phyloP scores from a whole-genome alignment of 331 rosid genomes.

The Erythrophleum ivorense region DNA sequence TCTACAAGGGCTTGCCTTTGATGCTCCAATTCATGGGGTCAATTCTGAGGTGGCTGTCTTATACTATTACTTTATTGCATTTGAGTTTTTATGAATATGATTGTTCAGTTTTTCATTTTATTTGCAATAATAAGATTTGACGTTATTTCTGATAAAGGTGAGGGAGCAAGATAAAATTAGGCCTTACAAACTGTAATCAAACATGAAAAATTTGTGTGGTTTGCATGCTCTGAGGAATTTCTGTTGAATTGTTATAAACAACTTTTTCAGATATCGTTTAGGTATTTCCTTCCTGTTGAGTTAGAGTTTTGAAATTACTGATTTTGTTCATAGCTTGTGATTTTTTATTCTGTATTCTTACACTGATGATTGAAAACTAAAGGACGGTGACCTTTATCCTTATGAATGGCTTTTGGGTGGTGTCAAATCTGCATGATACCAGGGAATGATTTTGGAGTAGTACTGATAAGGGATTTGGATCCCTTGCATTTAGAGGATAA shows the following conservation, averaged over 20 bases:
- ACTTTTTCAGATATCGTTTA: background rate
- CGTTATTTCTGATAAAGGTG: background rate
- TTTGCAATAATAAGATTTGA: slow-evolving; percentile 20
- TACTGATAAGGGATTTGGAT: background rate
- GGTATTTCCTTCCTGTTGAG: background rate
- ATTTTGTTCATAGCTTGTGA: background rate
- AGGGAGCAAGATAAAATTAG: background rate
- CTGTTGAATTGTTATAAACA: slow-evolving; percentile 19
- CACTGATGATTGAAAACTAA: background rate
- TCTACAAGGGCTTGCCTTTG: slow-evolving; percentile 23
- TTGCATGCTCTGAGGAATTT: slow-evolving; percentile 23
- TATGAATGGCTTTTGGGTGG: background rate
- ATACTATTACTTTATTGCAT: slow-evolving; percentile 2
- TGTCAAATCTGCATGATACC: background rate
- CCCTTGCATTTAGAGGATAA: no score
- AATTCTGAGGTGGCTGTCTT: slow-evolving; percentile 29
- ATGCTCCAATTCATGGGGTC: background rate
- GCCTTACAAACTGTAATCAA: background rate
- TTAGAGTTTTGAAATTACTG: background rate
- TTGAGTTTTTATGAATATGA: background rate
- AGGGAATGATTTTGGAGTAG: background rate
- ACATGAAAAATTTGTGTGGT: slow-evolving; percentile 23
- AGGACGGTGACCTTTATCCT: background rate
- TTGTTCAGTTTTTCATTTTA: background rate
- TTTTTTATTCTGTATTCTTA: background rate